Base-by-base conservation (phyloP, 83 land plant species). In the Picea abies region DNA sequence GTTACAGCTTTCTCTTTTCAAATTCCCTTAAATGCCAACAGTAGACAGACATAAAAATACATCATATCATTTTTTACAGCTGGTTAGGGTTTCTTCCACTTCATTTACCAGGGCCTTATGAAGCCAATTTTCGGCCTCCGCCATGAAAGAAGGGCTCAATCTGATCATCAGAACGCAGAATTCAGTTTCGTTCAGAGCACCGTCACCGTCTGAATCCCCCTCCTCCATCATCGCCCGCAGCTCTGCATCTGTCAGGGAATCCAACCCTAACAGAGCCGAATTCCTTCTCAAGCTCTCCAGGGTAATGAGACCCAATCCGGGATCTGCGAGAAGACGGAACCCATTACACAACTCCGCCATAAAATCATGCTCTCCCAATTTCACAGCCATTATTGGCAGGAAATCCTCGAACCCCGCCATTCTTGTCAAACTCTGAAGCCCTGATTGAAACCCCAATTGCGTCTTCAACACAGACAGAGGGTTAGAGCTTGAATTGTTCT, bases 151-250 rank as follows among this genome's bases (percentile, higher is more conserved):
- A 2, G 97, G 97, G 84, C 96, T 92, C 56, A 89, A 35, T 65
- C 93, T 80, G 39, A 94, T 77, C 92, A 93, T 90, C 63, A 92
- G 77, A 3, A 94, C 86, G 20, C 96, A 94, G 62, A 94, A 94
- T 72, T 94, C 93, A 71, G 86, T 86, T 84, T 90, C 85, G 79
- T 88, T 84, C 5, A 94, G 87, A 9, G 88, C 90, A 0, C 93
- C 93, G 15, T 84, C 89, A 1, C 90, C 86, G 29, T 86, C 85
- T 41, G 79, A 29, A 63, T 88, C 90, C 26, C 89, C 90, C 70
- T 83, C 85, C 35, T 35, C 49, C 58, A 89, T 39, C 91, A 89
- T 89, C 41, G 44, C 86, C 60, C 39, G 26, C 9, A 84, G 70
- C 68, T 88, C 85, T 17, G 79, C 78, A 56, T 88, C 90, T 14